Base-by-base conservation (phyloP, 768 basidiomycete species). In the Hemileccinum rubropunctum region DNA sequence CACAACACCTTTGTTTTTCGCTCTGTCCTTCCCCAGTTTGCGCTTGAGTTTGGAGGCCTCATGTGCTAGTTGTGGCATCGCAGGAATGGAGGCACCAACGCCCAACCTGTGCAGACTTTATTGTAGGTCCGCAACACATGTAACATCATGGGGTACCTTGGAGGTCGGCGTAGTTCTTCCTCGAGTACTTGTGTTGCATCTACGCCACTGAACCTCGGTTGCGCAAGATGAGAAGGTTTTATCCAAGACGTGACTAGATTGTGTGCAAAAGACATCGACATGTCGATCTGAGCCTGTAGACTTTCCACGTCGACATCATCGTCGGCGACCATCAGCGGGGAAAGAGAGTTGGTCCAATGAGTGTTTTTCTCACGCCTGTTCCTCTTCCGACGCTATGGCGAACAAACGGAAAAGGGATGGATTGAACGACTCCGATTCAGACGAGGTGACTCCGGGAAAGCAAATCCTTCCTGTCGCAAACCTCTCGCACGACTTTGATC, bases 401-500 rank as follows among this genome's bases (percentile, higher is more conserved):
- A 62, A 58, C 59, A 87, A 86, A 69, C 81, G 83, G 57, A 86
- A 82, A 65, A 67, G 78, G 56, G 71, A 74, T 6, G 73, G 79
- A 11, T 39, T 61, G 3, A 76, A 77, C 17, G 76, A 77, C 58
- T 77, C 74, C 6, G 82, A 84, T 39, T 79, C 81, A 8, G 86
- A 88, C 0, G 82, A 84, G 44, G 73, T 78, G 14, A 65, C 75
- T 8, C 76, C 80, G 44, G 88, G 88, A 37, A 80, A 71, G 54
- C 88, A 90, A 67, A 86, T 80, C 21, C 74, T 92, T 3, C 90
- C 90, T 15, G 86, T 92, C n/a, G 89, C 90, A 17, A 77, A 83
- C 59, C 76, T 92, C 43, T 86, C 88, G n/a, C 62, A 70, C 17
- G 75, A 85, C 60, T 92, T 86, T 62, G 69, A 80, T 54, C 79